Evolutionary conservation across 805 yeast species (phyloP).

Genomic region (Cephaloascus fragrans): DNA sequence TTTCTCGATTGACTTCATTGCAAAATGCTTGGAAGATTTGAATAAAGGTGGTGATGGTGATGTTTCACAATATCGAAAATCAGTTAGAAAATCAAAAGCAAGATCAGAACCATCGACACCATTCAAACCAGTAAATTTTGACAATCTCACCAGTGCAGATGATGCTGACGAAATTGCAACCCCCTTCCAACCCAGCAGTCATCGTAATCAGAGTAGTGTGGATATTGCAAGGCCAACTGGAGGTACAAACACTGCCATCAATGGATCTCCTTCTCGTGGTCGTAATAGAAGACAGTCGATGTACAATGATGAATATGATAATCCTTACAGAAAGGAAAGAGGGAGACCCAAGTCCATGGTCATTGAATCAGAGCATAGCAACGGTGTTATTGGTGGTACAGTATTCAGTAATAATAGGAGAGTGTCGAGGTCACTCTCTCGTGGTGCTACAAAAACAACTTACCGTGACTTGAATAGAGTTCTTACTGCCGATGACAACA

Average conservation of each 20-base stretch:
- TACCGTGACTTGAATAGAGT: constrained; percentile 18
- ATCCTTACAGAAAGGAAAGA: background rate
- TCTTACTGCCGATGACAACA: constrained; percentile 8
- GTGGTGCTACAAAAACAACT: constrained; percentile 19
- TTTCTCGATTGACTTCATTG: constrained; percentile 34
- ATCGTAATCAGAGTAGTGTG: too few relatives aligned
- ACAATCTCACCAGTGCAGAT: too few relatives aligned
- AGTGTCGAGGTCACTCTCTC: background rate
- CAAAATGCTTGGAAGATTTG: constrained; percentile 34
- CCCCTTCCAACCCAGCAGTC: constrained; percentile 13
- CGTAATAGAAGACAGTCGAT: background rate
- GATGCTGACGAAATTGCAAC: constrained; percentile 27
- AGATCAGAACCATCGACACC: constrained; percentile 9
- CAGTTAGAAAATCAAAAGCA: constrained; percentile 16
- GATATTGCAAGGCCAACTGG: too few relatives aligned
- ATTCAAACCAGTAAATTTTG: constrained; percentile 10
- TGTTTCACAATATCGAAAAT: constrained; percentile 25
- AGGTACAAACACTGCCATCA: too few relatives aligned
- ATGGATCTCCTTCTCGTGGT: constrained; percentile 3
- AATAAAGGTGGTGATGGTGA: constrained; percentile 36
- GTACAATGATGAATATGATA: background rate
- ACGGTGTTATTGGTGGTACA: background rate
- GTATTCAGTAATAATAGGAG: background rate
- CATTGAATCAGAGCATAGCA: constrained; percentile 17
- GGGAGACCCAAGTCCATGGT: background rate